Percentiles rank a stretch among this genome's conserved stretches.
Evolutionary conservation across 225 moss, liverwort and hornwort species (phyloP).

Genomic region (Antitrichia curtipendula): DNA sequence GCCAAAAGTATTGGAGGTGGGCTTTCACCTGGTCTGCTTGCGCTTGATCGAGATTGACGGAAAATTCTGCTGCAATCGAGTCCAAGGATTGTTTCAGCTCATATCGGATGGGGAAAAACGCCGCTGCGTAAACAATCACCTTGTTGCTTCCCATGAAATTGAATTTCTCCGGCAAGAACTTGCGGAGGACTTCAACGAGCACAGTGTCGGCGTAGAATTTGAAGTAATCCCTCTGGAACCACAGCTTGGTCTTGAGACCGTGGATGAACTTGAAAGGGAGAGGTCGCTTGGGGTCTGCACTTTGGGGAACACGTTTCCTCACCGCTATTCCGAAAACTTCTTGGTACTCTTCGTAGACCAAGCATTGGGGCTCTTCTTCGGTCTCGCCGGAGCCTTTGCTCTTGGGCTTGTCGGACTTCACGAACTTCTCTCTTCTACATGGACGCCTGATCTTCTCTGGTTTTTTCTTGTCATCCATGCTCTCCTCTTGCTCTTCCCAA

Average conservation of each 20-base stretch:
- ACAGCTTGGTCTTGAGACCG: not conserved
- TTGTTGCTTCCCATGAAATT: not conserved
- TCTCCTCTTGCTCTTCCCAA: not conserved
- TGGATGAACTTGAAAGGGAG: not conserved
- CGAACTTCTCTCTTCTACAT: fast-evolving
- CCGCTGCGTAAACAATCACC: not conserved
- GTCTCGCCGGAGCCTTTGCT: not conserved
- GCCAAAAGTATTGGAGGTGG: not conserved
- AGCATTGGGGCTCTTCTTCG: not conserved
- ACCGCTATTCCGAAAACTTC: fast-evolving
- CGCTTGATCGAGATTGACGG: not conserved
- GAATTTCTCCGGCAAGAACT: not conserved
- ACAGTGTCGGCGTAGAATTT: not conserved
- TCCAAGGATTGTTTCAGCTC: not conserved
- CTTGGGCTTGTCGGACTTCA: not conserved
- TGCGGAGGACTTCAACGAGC: not conserved
- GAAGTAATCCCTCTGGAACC: not conserved
- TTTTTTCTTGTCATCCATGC: too few relatives aligned
- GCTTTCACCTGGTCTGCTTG: not conserved
- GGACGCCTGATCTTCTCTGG: not conserved
- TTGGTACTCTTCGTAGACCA: not conserved
- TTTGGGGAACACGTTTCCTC: not conserved
- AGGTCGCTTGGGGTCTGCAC: not conserved
- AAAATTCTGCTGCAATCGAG: not conserved
- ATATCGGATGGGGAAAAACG: not conserved